Base-by-base conservation (phyloP, 176 grass and related monocot species). In the Oryza australiensis region DNA sequence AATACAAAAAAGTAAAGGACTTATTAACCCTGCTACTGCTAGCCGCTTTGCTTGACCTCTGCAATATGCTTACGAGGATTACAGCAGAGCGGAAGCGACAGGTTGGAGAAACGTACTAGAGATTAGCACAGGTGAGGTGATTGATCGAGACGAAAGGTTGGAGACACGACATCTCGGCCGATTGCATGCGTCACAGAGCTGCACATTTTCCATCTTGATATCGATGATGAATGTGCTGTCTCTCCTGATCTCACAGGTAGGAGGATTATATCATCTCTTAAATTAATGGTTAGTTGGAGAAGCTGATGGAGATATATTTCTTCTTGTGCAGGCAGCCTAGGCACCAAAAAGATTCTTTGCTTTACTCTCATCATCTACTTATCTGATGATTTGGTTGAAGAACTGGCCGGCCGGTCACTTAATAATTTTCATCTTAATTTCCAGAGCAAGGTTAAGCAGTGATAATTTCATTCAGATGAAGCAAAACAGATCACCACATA, bases 331-430 rank as follows among this genome's bases (percentile, higher is more conserved):
- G 5, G 64, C 28, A 20, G 14, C 5, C 28, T 66, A 37, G 30
- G 66, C 66, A 38, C 66, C 33, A 37, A n/a, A 67, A 12, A 48
- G 62, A 66, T 66, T 66, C 76, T 41, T 79, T 66, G 26, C 40
- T 79, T 79, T 23, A 49, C 41, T 15, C 45, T 49, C 14, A 49
- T 49, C 45, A 49, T 49, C 12, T 34, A n/a, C n/a, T n/a, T n/a
- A 40, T 9, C 18, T 34, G 27, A 68, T 27, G 77, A 68, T 68
- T 51, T 67, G 20, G 64, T 79, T 33, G 0, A 29, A 28, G 27
- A 26, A 57, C 53, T n/a, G 53, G 20, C 20, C 4, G 0, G 6
- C 14, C 32, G 32, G 3, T 32, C 14, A 14, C 2, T 20, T 20
- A 18, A 23, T 3, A 59, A 9, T 59, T 51, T 75, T 67, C 22